Conservation (phyloP, 805 yeast species). For the Candida maris region DNA sequence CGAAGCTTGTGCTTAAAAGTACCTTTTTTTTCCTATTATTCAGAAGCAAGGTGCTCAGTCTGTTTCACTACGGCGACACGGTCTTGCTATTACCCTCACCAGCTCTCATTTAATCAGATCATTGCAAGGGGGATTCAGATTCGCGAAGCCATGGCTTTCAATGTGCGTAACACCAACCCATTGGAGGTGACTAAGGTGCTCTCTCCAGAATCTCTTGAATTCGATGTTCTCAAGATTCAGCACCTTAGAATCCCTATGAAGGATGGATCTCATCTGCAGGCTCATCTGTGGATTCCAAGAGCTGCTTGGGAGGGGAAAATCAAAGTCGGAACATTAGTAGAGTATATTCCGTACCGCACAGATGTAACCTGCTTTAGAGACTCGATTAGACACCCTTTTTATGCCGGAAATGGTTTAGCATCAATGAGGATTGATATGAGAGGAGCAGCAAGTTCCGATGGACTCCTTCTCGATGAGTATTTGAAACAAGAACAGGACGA, state of each 20-base stretch:
- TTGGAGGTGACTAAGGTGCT: conserved; percentile 17
- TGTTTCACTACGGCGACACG: too few relatives aligned
- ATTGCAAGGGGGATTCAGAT: too few relatives aligned
- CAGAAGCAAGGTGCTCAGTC: too few relatives aligned
- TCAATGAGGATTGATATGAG: conserved; percentile 46
- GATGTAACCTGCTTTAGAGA: conserved; percentile 45
- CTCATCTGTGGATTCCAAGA: conserved; percentile 43
- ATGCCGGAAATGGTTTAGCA: conserved; percentile 45
- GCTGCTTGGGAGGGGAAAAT: conserved; percentile 27
- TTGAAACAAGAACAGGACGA: conserved; percentile 43
- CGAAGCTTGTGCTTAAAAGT: too few relatives aligned
- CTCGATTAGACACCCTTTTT: conserved; percentile 42
- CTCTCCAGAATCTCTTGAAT: conserved; percentile 25
- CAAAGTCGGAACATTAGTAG: conserved; percentile 38
- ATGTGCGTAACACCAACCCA: conserved; percentile 34
- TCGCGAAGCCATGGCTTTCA: conserved; percentile 41
- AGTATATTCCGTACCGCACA: conserved; percentile 45
- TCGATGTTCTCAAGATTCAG: conserved; percentile 31
- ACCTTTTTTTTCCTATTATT: too few relatives aligned
- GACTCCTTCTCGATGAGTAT: conserved; percentile 39
- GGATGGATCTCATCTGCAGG: conserved; percentile 38
- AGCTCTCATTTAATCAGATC: too few relatives aligned
- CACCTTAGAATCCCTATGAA: conserved; percentile 36
- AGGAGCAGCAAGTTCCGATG: conserved; percentile 43
- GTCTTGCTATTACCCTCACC: too few relatives aligned